A percentile compares a stretch with the other conserved stretches of the same genome.
Evolutionary conservation across 2,329 filamentous ascomycete genomes (phyloP).

Genomic region (Cercospora janseana): DNA sequence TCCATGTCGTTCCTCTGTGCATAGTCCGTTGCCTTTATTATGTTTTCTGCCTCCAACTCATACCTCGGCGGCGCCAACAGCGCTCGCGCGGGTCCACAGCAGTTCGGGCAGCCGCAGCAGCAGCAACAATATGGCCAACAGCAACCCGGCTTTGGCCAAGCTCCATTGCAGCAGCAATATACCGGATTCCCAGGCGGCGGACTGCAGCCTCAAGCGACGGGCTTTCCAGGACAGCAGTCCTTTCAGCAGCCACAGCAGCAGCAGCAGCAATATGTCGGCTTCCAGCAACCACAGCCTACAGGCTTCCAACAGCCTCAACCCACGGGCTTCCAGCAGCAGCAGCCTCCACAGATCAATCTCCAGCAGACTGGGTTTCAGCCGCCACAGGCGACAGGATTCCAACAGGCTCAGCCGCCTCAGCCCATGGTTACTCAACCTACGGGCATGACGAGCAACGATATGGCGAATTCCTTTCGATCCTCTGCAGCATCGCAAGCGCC

Average conservation of each 20-base stretch:
- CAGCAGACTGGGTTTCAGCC: conserved; percentile 44
- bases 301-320: conserved; percentile 42
- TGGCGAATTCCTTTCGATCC: conserved; percentile 61
- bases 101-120: conserved; percentile 50
- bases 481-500: conserved; percentile 51
- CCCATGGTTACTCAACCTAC: conserved; percentile 54
- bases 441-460: conserved; percentile 62
- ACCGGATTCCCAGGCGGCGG: conserved; percentile 59
- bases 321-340: conserved; percentile 54
- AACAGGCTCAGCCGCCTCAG: conserved; percentile 45
- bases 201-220: conserved; percentile 39
- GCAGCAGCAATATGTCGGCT: conserved; percentile 42
- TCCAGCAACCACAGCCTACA: conserved; percentile 46
- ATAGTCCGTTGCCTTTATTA: conserved; percentile 42
- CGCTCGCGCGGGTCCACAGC: conserved; percentile 67
- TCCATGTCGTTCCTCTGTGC: conserved; percentile 7
- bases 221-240: conserved; percentile 34
- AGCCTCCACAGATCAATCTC: conserved; percentile 21
- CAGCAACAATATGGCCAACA: conserved; percentile 47
- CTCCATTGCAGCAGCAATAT: conserved; percentile 62
- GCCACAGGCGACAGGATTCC: too few species aligned
- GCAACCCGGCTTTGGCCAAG: conserved; percentile 55
- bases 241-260: conserved; percentile 38
- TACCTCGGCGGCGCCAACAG: conserved; percentile 77
- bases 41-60: conserved; percentile 89